phyloP scores from a whole-genome alignment of 768 basidiomycete genomes.

The Tylopilus cervinicoccineus region DNA sequence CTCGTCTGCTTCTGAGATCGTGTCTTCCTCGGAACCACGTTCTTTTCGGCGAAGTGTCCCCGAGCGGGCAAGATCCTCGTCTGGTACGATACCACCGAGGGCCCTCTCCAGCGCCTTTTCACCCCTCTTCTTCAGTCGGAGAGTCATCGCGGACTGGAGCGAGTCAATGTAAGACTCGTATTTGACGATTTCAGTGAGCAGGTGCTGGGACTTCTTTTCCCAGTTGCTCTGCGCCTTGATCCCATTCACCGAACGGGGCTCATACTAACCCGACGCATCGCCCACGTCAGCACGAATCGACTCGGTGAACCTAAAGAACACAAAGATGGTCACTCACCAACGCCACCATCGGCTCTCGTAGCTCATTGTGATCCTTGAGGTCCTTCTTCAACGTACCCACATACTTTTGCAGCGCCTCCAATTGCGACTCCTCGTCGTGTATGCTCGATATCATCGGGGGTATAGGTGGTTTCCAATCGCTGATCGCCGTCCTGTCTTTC shows the following conservation, averaged over 20 bases:
- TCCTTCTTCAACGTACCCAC: conserved; percentile 72
- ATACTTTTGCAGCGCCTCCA: conserved; percentile 86
- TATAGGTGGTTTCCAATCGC: conserved; percentile 92
- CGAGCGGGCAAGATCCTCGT: conserved; percentile 29
- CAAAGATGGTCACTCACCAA: conserved; percentile 45
- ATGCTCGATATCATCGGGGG: conserved; percentile 78
- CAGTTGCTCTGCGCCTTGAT: conserved; percentile 83
- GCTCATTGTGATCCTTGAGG: conserved; percentile 75
- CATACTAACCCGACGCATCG: conserved; percentile 45
- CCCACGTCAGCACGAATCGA: neutral
- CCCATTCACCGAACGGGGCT: conserved; percentile 68
- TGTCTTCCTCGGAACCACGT: conserved; percentile 40
- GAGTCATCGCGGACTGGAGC: conserved; percentile 73
- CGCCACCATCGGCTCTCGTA: conserved; percentile 76
- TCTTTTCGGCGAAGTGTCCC: conserved; percentile 38
- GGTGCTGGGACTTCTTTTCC: conserved; percentile 87
- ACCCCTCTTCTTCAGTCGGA: conserved; percentile 85
- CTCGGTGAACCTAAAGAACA: neutral
- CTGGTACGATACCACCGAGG: conserved; percentile 34
- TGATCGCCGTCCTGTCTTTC: conserved; percentile 72
- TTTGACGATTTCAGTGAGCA: conserved; percentile 91
- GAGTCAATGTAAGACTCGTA: conserved; percentile 95
- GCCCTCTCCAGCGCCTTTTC: conserved; percentile 76
- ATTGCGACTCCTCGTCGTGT: conserved; percentile 89
- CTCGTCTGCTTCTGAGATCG: conserved; percentile 46